Conservation (phyloP, 2,329 filamentous ascomycete species). For the Onygenales sp. region DNA sequence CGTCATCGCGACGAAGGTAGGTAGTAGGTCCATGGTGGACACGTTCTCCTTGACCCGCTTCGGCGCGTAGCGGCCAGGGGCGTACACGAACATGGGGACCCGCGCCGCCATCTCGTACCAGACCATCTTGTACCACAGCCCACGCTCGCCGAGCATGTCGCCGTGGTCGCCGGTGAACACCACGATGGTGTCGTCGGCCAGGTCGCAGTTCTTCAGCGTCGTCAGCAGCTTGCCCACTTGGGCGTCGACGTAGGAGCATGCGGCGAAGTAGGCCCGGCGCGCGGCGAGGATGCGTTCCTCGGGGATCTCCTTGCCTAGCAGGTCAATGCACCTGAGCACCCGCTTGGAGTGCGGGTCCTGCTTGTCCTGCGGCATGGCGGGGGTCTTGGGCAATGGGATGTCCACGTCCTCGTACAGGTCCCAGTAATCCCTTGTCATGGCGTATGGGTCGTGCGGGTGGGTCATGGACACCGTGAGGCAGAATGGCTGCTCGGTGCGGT, state of each 20-base stretch:
- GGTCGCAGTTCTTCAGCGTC: slow-evolving; percentile 66
- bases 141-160: slow-evolving; percentile 89
- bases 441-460: slow-evolving; percentile 91
- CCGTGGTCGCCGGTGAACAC: slow-evolving; percentile 92
- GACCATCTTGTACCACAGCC: slow-evolving; percentile 94
- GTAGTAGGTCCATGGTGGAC: slow-evolving; percentile 81
- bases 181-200: slow-evolving; percentile 79
- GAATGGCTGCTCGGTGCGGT: slow-evolving; percentile 69
- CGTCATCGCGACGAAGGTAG: slow-evolving; percentile 76
- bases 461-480: slow-evolving; percentile 86
- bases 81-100: slow-evolving; percentile 76
- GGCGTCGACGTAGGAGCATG: slow-evolving; percentile 88
- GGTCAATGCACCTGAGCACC: slow-evolving; percentile 74
- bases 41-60: slow-evolving; percentile 75
- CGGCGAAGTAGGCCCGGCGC: slow-evolving; percentile 81
- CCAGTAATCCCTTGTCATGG: slow-evolving; percentile 90
- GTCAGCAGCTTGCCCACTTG: slow-evolving; percentile 75
- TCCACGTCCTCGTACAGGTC: slow-evolving; percentile 83
- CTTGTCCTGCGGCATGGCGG: slow-evolving; percentile 64
- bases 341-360: slow-evolving; percentile 83
- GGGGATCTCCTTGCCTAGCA: slow-evolving; percentile 74
- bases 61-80: slow-evolving; percentile 64
- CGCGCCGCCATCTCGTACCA: slow-evolving; percentile 89
- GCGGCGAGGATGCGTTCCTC: slow-evolving; percentile 80
- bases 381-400: slow-evolving; percentile 68